Evolutionary conservation across 2,329 filamentous ascomycete species (phyloP), one percentile per base, ranked within the genome.

Genomic region (Fusarium liriodendri): DNA sequence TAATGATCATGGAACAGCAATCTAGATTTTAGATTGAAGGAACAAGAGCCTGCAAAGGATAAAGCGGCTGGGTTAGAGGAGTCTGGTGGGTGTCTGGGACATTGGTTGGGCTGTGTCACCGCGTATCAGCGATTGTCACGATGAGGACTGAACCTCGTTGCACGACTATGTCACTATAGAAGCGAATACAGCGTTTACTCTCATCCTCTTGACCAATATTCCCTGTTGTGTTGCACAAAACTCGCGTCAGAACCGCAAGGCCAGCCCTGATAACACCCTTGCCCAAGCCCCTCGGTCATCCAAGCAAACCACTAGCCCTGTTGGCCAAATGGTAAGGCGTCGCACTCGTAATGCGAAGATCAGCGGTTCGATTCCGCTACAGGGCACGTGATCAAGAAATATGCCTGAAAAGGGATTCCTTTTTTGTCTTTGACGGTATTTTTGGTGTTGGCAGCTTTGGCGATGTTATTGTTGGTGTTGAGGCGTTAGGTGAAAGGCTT

Each of bases 261-360:
- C 18, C 16, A n/a, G 25, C 16, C 22, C 50, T 54, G 5, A 63
- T 63, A 63, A 25, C 4, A 18, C 20, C 16, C 16, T 10, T 35
- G 35, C 54, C 32, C 27, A 25, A 45, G n/a, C n/a, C 5, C 1
- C 22, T 14, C 55, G 54, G 47, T 47, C 50, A 63, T 73, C 38
- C 62, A 60, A 60, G 6, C n/a, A 62, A 64, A 9, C 25, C 55
- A 58, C 22, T 5, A 69, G 75, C 75, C 74, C 71, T 66, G 64
- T 75, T 77, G 75, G 75, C 75, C 75, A 66, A 77, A 73, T 73
- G 75, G 75, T 77, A 77, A 77, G 75, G 75, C 75, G 75, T 77
- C 66, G 67, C 75, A 77, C 75, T 77, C 75, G 75, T 77, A 77
- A 77, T 77, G 75, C 67, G 66, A 77, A 77, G 75, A 77, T 77